Base-by-base conservation (phyloP, 2,329 filamentous ascomycete species). In the Ceratocystis smalleyi region DNA sequence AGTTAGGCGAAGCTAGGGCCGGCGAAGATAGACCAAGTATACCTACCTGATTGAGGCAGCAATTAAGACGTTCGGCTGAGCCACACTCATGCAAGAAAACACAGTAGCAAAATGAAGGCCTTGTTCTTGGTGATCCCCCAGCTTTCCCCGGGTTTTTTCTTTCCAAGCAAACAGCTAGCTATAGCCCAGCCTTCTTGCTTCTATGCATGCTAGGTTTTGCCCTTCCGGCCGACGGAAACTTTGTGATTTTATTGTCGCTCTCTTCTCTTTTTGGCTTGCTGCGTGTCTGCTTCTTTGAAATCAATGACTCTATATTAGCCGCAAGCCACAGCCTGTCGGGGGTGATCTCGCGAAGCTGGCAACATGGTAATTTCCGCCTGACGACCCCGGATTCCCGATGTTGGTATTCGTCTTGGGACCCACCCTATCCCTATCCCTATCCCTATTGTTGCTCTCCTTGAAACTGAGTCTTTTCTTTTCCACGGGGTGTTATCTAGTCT, bases 121-220 rank as follows among this genome's bases (percentile, higher is more conserved):
- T 40, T 40, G 35, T 49, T 49, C n/a, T 24, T 55, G 51, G 22
- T 24, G 27, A 12, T 22, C 51, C 51, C 51, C 51, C 51, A 55
- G 51, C 27, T 55, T 55, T 55, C 51, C 51, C 51, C 51, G 51
- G 51, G 51, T 55, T 55, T 55, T 27, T 40, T 40, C 35, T 40
- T 40, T 40, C 12, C 35, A 22, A n/a, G 19, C 51, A 55, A 55
- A 40, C 35, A 4, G 51, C 51, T 55, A 4, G 51, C 51, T 55
- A 17, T 55, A 30, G 51, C 51, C 32, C 51, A 55, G 51, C 51
- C 51, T n/a, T 55, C 24, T 30, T 55, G 22, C 35, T 40, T 40
- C 35, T 40, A 40, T 40, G 35, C 35, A 40, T 40, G 35, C 35
- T 55, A 3, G 22, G 22, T 22, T 30, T 32, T 27, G 22, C 30